phyloP scores from a whole-genome alignment of 192 early-diverging fungal genomes.

The Backusella circina region DNA sequence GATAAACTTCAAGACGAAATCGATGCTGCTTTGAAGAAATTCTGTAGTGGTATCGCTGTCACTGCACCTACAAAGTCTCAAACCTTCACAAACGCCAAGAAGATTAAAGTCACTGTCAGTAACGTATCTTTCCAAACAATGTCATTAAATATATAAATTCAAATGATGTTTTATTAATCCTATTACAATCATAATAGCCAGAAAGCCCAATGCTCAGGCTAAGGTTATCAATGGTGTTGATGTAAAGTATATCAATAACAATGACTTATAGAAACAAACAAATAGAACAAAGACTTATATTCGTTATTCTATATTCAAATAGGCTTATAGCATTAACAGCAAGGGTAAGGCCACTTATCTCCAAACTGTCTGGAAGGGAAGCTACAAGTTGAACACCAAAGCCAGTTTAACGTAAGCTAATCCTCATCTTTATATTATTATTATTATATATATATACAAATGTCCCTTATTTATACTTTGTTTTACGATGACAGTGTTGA shows the following conservation, averaged over 20 bases:
- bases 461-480: background rate
- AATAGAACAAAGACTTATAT: background rate
- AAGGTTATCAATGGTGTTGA: slow-evolving; percentile 33
- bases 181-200: slow-evolving; percentile 13
- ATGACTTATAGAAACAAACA: background rate
- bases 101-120: slow-evolving; percentile 32
- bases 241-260: slow-evolving; percentile 9
- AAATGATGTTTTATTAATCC: background rate
- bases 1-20: slow-evolving; percentile 30
- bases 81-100: slow-evolving; percentile 18
- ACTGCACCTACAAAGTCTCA: slow-evolving; percentile 17
- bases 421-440: too few species aligned
- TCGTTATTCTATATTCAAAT: background rate
- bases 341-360: slow-evolving; percentile 28
- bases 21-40: slow-evolving; percentile 30
- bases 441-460: background rate
- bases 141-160: background rate
- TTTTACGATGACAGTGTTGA: slow-evolving; percentile 18
- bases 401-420: slow-evolving; percentile 28
- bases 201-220: slow-evolving; percentile 26
- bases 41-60: slow-evolving; percentile 33
- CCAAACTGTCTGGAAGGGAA: slow-evolving; percentile 32
- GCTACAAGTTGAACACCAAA: slow-evolving; percentile 22
- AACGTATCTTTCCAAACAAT: slow-evolving; percentile 7
- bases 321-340: slow-evolving; percentile 25